Evolutionary conservation across 257 asterid species (phyloP).

Genomic region (Vinca minor): DNA sequence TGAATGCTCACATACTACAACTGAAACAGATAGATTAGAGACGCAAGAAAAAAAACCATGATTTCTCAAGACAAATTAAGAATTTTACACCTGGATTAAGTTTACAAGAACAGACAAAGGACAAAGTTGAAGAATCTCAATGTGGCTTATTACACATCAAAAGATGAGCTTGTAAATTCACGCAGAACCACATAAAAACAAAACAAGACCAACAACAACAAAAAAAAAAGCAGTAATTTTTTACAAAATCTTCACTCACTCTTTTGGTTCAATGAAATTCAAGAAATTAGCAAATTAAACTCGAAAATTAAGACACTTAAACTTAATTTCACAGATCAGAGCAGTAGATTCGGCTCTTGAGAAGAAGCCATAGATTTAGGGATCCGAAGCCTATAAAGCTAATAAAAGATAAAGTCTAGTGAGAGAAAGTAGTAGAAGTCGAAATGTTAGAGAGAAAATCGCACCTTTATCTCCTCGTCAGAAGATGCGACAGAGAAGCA

Average conservation of each 20-base stretch:
- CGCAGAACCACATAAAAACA: neutral
- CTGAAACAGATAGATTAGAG: too few species aligned
- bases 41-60: too few species aligned
- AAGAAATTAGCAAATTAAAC: neutral
- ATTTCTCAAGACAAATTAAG: too few species aligned
- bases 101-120: neutral
- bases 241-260: neutral
- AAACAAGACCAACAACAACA: too few species aligned
- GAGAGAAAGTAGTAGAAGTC: conserved; percentile 19
- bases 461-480: conserved; percentile 45
- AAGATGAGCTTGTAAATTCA: conserved; percentile 1
- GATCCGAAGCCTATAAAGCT: conserved; percentile 31
- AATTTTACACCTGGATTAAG: neutral
- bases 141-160: neutral
- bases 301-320: conserved; percentile 11
- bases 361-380: conserved; percentile 31
- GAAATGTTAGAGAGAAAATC: conserved; percentile 18
- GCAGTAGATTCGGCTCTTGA: conserved; percentile 6
- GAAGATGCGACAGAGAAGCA: conserved; percentile 41
- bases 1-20: too few species aligned
- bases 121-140: neutral
- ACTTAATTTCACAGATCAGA: conserved; percentile 18
- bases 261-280: neutral
- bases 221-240: neutral
- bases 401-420: conserved; percentile 17